Conservation (phyloP, 1,284 basidiomycete species). For the Ganoderma sinense region DNA sequence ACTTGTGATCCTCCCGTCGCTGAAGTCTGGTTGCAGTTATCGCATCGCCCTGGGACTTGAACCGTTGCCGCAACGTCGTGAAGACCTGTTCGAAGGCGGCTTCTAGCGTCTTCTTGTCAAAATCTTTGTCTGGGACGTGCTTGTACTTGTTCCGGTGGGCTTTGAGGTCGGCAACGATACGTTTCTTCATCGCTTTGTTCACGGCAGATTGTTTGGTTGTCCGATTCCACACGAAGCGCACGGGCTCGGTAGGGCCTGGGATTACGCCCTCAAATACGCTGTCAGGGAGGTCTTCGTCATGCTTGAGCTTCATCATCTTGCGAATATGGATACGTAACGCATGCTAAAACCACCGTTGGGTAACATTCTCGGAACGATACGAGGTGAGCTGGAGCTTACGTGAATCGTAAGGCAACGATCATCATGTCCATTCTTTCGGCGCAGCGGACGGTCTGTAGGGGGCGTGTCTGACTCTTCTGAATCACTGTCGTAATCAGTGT, state of each 20-base stretch:
- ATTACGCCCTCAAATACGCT: constrained; percentile 61
- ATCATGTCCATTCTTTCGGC: constrained; percentile 66
- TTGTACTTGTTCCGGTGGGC: constrained; percentile 61
- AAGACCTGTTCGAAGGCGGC: constrained; percentile 74
- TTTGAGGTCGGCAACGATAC: constrained; percentile 65
- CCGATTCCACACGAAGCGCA: constrained; percentile 81
- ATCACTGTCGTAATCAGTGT: constrained; percentile 35
- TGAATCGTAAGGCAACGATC: constrained; percentile 69
- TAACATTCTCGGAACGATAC: constrained; percentile 9
- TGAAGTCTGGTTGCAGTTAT: constrained; percentile 50
- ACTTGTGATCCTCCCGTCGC: constrained; percentile 64
- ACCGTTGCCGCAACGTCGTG: constrained; percentile 72
- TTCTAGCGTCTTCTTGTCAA: constrained; percentile 66
- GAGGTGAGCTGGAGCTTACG: constrained; percentile 43
- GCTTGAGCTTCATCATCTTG: constrained; percentile 61
- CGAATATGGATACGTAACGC: constrained; percentile 72
- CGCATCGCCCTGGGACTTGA: constrained; percentile 61
- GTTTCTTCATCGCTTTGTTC: constrained; percentile 72
- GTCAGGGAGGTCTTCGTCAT: constrained; percentile 65
- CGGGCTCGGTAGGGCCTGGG: constrained; percentile 53
- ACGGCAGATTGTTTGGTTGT: constrained; percentile 75
- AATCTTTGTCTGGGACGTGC: constrained; percentile 70
- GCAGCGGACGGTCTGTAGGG: constrained; percentile 44
- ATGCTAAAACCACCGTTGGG: constrained; percentile 50
- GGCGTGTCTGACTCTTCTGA: constrained; percentile 43